Evolutionary conservation across 805 yeast genomes (phyloP).

Genomic region (Wickerhamomyces silvicola): DNA sequence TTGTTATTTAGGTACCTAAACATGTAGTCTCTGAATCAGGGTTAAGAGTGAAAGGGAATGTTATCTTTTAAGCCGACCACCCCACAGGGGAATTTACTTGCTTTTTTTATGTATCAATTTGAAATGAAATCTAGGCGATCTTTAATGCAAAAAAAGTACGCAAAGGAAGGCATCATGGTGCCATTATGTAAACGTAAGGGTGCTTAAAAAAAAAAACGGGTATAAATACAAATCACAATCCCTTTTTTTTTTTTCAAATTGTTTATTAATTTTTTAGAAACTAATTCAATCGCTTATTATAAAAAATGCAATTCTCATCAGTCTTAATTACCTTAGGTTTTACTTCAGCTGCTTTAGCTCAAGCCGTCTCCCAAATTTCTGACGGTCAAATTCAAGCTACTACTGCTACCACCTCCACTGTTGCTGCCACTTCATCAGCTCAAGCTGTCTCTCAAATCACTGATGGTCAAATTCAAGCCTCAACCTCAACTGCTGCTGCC

Average conservation of each 20-base stretch:
- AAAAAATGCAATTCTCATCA: constrained; percentile 11
- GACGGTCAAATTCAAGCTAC: constrained; percentile 37
- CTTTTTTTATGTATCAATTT: too few relatives aligned
- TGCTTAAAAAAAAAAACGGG: too few relatives aligned
- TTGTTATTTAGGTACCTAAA: too few relatives aligned
- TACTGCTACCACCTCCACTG: constrained; percentile 15
- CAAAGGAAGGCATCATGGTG: too few relatives aligned
- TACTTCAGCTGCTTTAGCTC: constrained; percentile 20
- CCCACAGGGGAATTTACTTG: too few relatives aligned
- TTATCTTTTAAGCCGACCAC: too few relatives aligned
- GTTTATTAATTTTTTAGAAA: not conserved
- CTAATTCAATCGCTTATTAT: constrained; percentile 1
- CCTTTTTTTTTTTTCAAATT: constrained; percentile 3
- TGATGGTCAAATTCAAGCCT: constrained; percentile 27
- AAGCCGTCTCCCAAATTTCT: constrained; percentile 29
- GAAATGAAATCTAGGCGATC: too few relatives aligned
- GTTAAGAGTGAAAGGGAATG: too few relatives aligned
- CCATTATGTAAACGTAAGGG: too few relatives aligned
- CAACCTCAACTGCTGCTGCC: constrained; percentile 26
- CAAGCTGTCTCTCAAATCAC: constrained; percentile 22
- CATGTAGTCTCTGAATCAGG: too few relatives aligned
- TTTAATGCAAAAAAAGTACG: too few relatives aligned
- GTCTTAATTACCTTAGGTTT: constrained; percentile 2
- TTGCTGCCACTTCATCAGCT: constrained; percentile 11
- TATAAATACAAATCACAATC: constrained; percentile 24